Evolutionary conservation across 345 rosid species (phyloP).

Genomic region (Citrus maxima): DNA sequence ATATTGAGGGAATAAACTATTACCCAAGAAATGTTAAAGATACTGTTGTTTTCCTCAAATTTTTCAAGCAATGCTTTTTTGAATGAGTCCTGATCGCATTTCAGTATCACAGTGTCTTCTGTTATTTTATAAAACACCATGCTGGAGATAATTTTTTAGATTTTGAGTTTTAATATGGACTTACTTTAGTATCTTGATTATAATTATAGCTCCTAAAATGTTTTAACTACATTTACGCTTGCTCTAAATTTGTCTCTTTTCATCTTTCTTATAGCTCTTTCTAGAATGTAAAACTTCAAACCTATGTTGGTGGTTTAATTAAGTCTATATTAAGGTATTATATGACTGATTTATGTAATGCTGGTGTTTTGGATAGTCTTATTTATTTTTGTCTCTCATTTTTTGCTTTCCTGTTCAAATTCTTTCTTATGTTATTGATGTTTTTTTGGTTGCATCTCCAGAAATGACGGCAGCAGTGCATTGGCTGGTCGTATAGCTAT

Average conservation of each 20-base stretch:
- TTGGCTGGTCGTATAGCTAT: slow-evolving; percentile 71
- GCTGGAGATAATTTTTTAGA: neutral
- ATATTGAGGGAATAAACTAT: neutral
- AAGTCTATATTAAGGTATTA: neutral
- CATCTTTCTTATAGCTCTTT: neutral
- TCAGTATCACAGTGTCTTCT: neutral
- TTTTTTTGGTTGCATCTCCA: slow-evolving; percentile 26
- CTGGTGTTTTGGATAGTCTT: neutral
- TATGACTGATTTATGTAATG: neutral
- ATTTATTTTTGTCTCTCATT: neutral
- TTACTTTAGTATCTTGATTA: neutral
- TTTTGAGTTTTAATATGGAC: neutral
- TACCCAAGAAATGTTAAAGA: neutral
- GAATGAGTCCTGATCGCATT: neutral
- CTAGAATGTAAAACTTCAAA: neutral
- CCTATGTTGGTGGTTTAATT: neutral
- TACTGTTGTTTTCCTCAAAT: neutral
- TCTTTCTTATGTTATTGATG: neutral
- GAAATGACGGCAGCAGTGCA: slow-evolving; percentile 48
- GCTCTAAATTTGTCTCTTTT: neutral
- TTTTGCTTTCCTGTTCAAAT: neutral
- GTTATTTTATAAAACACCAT: neutral
- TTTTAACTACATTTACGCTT: neutral
- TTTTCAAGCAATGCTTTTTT: neutral
- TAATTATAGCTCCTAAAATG: neutral